Evolutionary conservation across 1,139 yeast genomes (phyloP).

Genomic region (Spathaspora sp.): DNA sequence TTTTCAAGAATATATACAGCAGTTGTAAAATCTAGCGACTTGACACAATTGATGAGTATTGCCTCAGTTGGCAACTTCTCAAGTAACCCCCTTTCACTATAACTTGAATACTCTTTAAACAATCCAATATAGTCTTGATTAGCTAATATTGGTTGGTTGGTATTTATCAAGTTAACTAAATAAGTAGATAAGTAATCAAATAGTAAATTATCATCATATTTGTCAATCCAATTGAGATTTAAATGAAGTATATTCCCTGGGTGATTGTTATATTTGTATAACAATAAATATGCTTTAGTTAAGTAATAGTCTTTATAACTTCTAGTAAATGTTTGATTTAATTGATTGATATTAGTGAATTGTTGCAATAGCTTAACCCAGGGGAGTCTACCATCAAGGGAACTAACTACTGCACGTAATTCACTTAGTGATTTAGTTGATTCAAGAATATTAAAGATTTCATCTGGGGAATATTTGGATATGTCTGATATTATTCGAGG

Average conservation of each 20-base stretch:
- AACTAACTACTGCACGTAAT: too few relatives aligned
- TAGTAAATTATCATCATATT: background rate
- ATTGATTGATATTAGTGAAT: too few relatives aligned
- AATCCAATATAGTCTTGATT: background rate
- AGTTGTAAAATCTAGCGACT: background rate
- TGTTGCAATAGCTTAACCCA: too few relatives aligned
- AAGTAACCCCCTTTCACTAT: background rate
- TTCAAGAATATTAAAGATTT: too few relatives aligned
- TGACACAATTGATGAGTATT: background rate
- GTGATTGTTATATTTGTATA: constrained; percentile 3
- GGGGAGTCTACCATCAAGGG: too few relatives aligned
- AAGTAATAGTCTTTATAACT: background rate
- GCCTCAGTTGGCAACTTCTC: background rate
- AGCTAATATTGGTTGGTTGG: constrained; percentile 4
- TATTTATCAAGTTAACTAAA: constrained; percentile 6
- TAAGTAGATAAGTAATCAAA: constrained; percentile 5
- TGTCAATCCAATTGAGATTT: constrained; percentile 6
- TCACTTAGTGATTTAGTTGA: too few relatives aligned
- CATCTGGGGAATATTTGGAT: too few relatives aligned
- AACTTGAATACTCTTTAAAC: background rate
- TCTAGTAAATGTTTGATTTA: background rate
- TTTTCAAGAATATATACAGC: background rate
- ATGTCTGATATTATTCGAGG: too few relatives aligned
- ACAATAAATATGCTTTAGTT: constrained; percentile 3
- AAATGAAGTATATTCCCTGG: constrained; percentile 4